Base-by-base conservation (phyloP, 2,329 filamentous ascomycete species). In the Xylaria sp. region DNA sequence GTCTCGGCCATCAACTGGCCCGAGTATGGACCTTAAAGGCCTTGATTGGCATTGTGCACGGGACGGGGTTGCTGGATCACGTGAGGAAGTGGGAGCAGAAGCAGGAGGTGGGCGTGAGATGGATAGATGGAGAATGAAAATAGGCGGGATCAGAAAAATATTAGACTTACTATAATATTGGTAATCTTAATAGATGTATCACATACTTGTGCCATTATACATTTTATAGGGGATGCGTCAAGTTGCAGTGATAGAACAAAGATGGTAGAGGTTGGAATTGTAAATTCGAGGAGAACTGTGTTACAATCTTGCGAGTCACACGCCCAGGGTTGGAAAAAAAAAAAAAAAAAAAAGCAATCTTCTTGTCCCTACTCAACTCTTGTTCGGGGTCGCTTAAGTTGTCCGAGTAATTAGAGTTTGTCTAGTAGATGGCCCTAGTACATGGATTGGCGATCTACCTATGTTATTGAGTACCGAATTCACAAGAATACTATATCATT, bases 1-100 rank as follows among this genome's bases (percentile, higher is more conserved):
- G 81, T 83, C 9, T 72, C 73, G n/a, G 67, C 72, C 6, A 80
- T 81, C 62, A 73, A 81, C 63, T 83, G 80, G 80, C 73, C 73
- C 13, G 57, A 77, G 63, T 80, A 80, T 41, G 70, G 64, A 20
- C 68, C 65, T 66, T 71, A 41, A 59, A 48, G 23, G 15, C 25
- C 48, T 2, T 32, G 28, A 13, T 12, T 3, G 28, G 18, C 36
- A 30, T 48, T 8, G 5, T 28, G 20, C 15, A 30, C 15, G 20
- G 2, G 9, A 62, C 25, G 23, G 2, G 45, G 30, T n/a, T 56
- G 30, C 12, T 43, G 25, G 13, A 23, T 15, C 2, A 53, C 28
- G 34, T 12, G 15, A 30, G 46, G 13, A n/a, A 30, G 43, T 25
- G 4, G 20, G 20, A 9, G 8, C n/a, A 46, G 3, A 12, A 20